A percentile compares a stretch with the other conserved stretches of the same genome.
These are phyloP conservation scores for Ochetophila trinervis DNA, from an alignment of 306 rosid genomes.

Conservation along the genomic window DNA sequence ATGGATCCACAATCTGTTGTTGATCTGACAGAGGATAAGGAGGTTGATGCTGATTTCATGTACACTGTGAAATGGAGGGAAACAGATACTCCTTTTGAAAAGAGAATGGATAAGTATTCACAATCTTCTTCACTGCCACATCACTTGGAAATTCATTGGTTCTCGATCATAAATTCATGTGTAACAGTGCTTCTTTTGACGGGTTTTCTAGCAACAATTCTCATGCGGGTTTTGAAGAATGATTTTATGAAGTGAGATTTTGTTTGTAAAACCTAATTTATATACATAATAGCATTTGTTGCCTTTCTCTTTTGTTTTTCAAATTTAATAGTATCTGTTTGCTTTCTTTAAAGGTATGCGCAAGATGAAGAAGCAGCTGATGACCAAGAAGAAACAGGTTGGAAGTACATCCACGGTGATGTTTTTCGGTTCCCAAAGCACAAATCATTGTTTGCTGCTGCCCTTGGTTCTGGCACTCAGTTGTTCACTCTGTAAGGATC, in stretches of 20 bases:
- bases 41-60: conserved; percentile 68
- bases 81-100: conserved; percentile 72
- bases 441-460: conserved; percentile 86
- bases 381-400: conserved; percentile 98
- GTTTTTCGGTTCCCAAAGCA: conserved; percentile 85
- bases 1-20: conserved; percentile 91
- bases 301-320: conserved; percentile 14
- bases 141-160: conserved; percentile 98
- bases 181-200: conserved; percentile 97
- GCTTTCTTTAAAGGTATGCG: conserved; percentile 56
- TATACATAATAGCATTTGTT: conserved; percentile 7
- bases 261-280: conserved; percentile 9
- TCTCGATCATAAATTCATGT: conserved; percentile 93
- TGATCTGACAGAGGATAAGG: conserved; percentile 90
- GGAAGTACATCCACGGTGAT: conserved; percentile 98
- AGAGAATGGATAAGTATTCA: conserved; percentile 93
- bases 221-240: conserved; percentile 96
- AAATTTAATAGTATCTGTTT: background rate
- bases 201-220: conserved; percentile 95
- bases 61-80: conserved; percentile 89
- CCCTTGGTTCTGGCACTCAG: conserved; percentile 96
- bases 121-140: conserved; percentile 94
- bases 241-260: conserved; percentile 91
- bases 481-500: conserved; percentile 81
- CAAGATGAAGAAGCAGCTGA: conserved; percentile 98